Percentiles rank a stretch among this genome's conserved stretches.
phyloP scores from a whole-genome alignment of 331 rosid species.

The Phaseolus coccineus region DNA sequence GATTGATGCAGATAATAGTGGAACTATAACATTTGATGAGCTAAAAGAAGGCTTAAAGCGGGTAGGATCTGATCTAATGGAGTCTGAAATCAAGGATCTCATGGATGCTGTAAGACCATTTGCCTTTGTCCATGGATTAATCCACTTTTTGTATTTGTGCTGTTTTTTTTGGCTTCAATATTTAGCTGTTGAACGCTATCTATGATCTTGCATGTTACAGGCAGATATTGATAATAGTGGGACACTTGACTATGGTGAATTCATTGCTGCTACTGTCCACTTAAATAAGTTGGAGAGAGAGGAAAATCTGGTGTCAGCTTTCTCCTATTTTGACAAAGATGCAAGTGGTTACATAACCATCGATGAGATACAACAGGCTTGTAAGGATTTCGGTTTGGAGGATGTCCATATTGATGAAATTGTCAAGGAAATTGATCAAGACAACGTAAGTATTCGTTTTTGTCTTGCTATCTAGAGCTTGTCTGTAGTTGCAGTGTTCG shows the following conservation, averaged over 20 bases:
- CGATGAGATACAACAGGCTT: conserved; percentile 69
- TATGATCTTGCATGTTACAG: conserved; percentile 40
- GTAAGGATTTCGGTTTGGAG: conserved; percentile 62
- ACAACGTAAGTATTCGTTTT: conserved; percentile 49
- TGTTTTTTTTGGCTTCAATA: conserved; percentile 25
- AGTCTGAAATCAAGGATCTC: conserved; percentile 68
- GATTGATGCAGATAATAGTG: conserved; percentile 64
- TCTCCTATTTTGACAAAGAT: conserved; percentile 68
- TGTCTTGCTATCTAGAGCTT: not conserved
- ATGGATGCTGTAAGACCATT: conserved; percentile 61
- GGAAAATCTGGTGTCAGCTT: conserved; percentile 59
- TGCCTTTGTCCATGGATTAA: not conserved
- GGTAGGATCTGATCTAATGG: conserved; percentile 64
- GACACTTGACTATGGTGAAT: conserved; percentile 63
- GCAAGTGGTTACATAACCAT: conserved; percentile 67
- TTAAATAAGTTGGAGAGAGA: conserved; percentile 70
- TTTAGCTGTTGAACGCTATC: conserved; percentile 3
- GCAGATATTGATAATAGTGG: conserved; percentile 65
- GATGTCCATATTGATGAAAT: conserved; percentile 65
- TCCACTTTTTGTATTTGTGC: not conserved
- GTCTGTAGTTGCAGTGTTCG: conserved; percentile 11
- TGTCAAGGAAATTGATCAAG: conserved; percentile 67
- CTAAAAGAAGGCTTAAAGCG: conserved; percentile 59
- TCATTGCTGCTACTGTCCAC: conserved; percentile 68
- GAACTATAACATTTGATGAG: conserved; percentile 70